A percentile compares a stretch with the other conserved stretches of the same genome.
Conservation (phyloP, 768 basidiomycete genomes). For the Rubroboletus satanas region DNA sequence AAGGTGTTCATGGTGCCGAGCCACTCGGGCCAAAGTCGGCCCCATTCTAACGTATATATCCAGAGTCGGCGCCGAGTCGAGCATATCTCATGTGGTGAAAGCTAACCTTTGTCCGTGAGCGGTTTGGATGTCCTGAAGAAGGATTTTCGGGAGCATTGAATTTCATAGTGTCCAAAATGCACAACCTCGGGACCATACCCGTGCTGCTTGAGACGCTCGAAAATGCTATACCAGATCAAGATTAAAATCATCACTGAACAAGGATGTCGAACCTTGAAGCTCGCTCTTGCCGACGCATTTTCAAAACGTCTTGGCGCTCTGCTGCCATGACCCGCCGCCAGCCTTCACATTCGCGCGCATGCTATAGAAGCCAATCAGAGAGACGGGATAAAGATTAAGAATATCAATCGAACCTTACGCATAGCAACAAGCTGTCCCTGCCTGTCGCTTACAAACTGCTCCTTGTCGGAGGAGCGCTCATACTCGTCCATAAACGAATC, state of each 20-base stretch:
- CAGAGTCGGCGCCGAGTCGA: not conserved
- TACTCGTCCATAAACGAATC: conserved; percentile 7
- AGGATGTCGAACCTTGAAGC: not conserved
- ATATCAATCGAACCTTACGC: not conserved
- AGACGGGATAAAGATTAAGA: not conserved
- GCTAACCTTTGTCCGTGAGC: conserved; percentile 12
- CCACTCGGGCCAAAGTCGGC: conserved; percentile 5
- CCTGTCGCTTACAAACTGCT: not conserved
- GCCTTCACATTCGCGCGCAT: not conserved
- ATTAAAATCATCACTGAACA: not conserved
- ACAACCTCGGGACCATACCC: conserved; percentile 8
- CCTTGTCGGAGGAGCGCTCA: not conserved
- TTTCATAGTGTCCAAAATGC: not conserved
- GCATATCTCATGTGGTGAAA: not conserved
- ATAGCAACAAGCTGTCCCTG: not conserved
- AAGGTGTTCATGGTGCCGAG: not conserved
- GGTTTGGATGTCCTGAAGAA: not conserved
- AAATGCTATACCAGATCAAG: not conserved
- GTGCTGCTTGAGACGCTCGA: not conserved
- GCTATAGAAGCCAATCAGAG: not conserved
- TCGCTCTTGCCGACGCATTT: not conserved
- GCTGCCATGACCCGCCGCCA: not conserved
- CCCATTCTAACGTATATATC: conserved; percentile 6
- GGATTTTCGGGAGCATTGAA: not conserved
- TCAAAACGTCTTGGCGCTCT: not conserved